Conservation (phyloP, 1,139 yeast genomes). For the Zhuliangozyma blackwelliae region DNA sequence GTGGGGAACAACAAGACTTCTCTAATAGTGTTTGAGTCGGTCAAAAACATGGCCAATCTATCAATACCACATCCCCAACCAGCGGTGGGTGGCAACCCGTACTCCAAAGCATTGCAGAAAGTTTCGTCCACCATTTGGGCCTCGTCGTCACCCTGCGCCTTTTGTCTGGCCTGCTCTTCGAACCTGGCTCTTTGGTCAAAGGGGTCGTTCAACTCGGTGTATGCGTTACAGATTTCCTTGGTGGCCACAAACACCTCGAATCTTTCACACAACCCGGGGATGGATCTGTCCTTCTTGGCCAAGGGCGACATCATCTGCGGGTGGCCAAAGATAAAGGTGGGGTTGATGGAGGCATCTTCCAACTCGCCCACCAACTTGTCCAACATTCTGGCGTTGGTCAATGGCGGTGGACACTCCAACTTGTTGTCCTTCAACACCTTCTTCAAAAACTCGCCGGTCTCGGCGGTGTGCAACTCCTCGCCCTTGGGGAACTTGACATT, state of each 20-base stretch:
- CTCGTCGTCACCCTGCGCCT: conserved; percentile 98
- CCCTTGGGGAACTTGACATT: conserved; percentile 94
- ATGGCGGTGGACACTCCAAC: conserved; percentile 92
- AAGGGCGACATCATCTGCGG: conserved; percentile 99
- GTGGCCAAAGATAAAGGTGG: conserved; percentile 97
- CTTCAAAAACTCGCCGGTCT: conserved; percentile 88
- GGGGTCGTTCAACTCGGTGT: conserved; percentile 98
- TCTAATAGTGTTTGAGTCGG: conserved; percentile 94
- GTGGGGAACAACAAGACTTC: conserved; percentile 98
- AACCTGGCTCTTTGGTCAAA: conserved; percentile 96
- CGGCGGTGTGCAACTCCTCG: conserved; percentile 88
- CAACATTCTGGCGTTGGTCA: conserved; percentile 97
- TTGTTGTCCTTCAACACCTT: conserved; percentile 72
- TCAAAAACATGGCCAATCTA: conserved; percentile 96
- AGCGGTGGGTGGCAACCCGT: conserved; percentile 98
- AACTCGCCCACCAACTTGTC: conserved; percentile 95
- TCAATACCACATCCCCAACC: conserved; percentile 99
- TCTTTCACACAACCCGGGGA: conserved; percentile 95
- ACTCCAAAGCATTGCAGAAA: conserved; percentile 96
- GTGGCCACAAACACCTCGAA: conserved; percentile 98
- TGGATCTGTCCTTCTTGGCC: conserved; percentile 91
- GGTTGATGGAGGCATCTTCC: conserved; percentile 92
- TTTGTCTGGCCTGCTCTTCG: conserved; percentile 98
- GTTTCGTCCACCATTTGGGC: conserved; percentile 96
- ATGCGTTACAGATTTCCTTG: conserved; percentile 96